Evolutionary conservation across 108 stramenopile genomes (phyloP).

Genomic region (Stephanodiscus triporus): DNA sequence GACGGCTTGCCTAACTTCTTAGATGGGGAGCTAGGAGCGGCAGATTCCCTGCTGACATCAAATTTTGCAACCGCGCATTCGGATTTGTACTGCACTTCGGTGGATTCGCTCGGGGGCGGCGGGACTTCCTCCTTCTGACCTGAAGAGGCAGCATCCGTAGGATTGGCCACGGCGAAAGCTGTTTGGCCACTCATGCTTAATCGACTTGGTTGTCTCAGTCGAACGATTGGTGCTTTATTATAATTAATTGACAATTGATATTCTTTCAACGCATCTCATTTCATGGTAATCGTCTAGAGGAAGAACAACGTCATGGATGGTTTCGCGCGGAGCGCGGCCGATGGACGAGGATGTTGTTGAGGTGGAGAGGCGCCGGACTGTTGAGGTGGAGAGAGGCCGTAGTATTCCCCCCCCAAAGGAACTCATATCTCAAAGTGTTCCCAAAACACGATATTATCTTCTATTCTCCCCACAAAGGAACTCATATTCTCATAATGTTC

Average conservation of each 20-base stretch:
- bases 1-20: not conserved
- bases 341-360: no score
- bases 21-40: not conserved
- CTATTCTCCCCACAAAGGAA: no score
- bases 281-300: conserved; percentile 1
- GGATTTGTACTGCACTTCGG: conserved; percentile 3
- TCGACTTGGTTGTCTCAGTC: not conserved
- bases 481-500: no score
- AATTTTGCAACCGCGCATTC: not conserved
- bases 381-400: no score
- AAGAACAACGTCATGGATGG: no score
- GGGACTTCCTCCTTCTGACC: not conserved
- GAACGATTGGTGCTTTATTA: not conserved
- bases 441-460: no score
- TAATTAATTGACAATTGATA: not conserved
- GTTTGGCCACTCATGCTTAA: conserved; percentile 17
- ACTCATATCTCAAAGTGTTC: no score
- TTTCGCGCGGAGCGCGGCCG: no score
- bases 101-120: not conserved
- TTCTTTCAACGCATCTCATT: conserved; percentile 10
- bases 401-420: no score
- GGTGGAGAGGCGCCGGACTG: no score
- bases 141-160: not conserved
- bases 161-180: not conserved
- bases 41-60: not conserved